These are phyloP conservation scores for Moesziomyces aphidis DNA, from an alignment of 1,284 basidiomycete species.

Conservation along the genomic window DNA sequence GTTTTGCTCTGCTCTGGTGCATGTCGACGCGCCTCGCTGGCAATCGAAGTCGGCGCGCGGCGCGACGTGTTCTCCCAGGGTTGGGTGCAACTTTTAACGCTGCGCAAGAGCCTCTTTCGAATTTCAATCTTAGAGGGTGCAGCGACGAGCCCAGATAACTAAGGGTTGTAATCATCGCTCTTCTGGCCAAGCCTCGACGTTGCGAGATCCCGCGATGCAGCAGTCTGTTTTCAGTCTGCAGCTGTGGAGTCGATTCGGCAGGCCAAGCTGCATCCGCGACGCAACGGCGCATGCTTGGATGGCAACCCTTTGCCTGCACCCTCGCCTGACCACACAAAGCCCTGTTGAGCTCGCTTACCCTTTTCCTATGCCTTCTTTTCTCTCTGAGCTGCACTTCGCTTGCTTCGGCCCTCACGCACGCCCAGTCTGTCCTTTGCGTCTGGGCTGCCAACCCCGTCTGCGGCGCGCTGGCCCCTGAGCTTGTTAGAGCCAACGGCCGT, in stretches of 20 bases:
- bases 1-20: background rate
- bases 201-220: background rate
- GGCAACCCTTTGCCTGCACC: background rate
- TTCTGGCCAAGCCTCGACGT: background rate
- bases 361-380: background rate
- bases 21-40: background rate
- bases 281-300: background rate
- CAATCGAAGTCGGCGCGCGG: background rate
- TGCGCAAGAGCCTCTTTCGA: background rate
- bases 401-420: background rate
- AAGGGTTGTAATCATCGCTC: too few species aligned
- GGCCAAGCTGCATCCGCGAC: background rate
- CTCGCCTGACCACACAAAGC: too few species aligned
- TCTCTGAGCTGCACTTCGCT: background rate
- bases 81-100: background rate
- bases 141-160: too few species aligned
- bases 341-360: background rate
- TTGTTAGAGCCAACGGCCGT: background rate
- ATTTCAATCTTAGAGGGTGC: too few species aligned
- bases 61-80: background rate
- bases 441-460: too few species aligned
- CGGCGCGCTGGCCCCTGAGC: too few species aligned
- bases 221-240: background rate
- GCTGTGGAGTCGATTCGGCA: background rate
- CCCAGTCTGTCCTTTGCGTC: too few species aligned